phyloP scores from a whole-genome alignment of 495 filamentous ascomycete genomes.

The Penicillium daleae region DNA sequence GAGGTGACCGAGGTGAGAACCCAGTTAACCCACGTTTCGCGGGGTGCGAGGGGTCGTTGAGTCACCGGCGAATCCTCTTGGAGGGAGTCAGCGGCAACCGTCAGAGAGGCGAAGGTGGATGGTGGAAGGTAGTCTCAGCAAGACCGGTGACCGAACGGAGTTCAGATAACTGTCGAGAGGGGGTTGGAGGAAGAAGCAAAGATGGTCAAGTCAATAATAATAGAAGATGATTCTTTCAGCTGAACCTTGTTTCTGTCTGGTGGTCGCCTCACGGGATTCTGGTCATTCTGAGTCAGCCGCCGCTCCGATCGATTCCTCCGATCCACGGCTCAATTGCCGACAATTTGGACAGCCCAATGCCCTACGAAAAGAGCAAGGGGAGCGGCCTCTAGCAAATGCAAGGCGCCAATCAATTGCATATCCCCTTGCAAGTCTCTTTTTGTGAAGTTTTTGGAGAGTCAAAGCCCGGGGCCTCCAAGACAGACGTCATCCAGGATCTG shows the following conservation, averaged over 20 bases:
- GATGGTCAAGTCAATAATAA: not conserved
- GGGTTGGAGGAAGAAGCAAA: not conserved
- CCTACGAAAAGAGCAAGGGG: not conserved
- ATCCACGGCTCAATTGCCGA: not conserved
- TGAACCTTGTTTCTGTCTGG: not conserved
- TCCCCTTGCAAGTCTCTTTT: no score
- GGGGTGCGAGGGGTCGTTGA: constrained; percentile 35
- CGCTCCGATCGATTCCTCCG: constrained; percentile 1
- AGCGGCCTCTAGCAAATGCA: not conserved
- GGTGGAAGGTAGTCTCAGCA: not conserved
- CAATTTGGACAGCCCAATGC: not conserved
- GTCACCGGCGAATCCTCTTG: constrained; percentile 20
- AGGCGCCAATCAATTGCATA: not conserved
- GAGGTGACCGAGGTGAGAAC: constrained; percentile 12
- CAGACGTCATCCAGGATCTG: not conserved
- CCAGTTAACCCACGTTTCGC: constrained; percentile 30
- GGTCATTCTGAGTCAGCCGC: constrained; percentile 29
- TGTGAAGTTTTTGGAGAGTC: not conserved
- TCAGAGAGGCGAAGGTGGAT: not conserved
- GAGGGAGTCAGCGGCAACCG: constrained; percentile 7
- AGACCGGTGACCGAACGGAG: not conserved
- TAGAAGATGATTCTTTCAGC: not conserved
- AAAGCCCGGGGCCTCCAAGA: not conserved
- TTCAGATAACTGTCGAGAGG: not conserved
- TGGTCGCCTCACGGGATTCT: constrained; percentile 7